Base-by-base conservation (phyloP, 1,284 basidiomycete species). In the Austroboletus rostrupii region DNA sequence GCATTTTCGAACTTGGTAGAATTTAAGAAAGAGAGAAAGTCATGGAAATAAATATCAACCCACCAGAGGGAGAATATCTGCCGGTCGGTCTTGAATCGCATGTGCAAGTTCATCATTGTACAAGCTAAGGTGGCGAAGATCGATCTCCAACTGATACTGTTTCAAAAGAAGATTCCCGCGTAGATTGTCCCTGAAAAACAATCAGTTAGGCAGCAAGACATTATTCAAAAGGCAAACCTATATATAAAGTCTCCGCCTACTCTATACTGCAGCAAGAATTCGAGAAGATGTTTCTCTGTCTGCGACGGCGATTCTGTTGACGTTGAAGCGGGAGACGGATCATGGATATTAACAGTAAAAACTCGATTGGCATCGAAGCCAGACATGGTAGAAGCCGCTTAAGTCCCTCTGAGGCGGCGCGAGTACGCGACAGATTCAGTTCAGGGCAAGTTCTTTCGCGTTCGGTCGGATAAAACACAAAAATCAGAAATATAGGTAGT, bases 101-200 rank as follows among this genome's bases (percentile, higher is more conserved):
- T 96, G 92, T 1, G 93, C 93, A 17, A 99, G 77, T 64, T 96
- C 91, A 60, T 97, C 92, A 63, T 95, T 94, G 77, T 88, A 99
- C 20, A 96, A 77, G 56, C 87, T 83, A 41, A 99, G 72, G 71
- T 99, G 93, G 43, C 87, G 82, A 57, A 99, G 79, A 68, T 97
- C 92, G 16, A 99, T 87, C 63, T 99, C 95, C 20, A 99, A 80
- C 17, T 93, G 81, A 62, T 95, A 86, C 58, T 95, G 91, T 67
- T 94, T 95, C 53, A 97, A 72, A 14, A 99, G 78, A 35, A 98
- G 71, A 62, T 95, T 97, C 42, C 86, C 90, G 19, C 95, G 82
- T 39, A 99, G 76, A 55, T 90, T 89, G 65, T 99, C 96, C 61
- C 93, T 94, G 58, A 52, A 57, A 39, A 52, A 16, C 28, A 39